Percentiles rank a stretch among this genome's conserved stretches.
Evolutionary conservation across 257 asterid genomes (phyloP).

Genomic region (Ballota nigra): DNA sequence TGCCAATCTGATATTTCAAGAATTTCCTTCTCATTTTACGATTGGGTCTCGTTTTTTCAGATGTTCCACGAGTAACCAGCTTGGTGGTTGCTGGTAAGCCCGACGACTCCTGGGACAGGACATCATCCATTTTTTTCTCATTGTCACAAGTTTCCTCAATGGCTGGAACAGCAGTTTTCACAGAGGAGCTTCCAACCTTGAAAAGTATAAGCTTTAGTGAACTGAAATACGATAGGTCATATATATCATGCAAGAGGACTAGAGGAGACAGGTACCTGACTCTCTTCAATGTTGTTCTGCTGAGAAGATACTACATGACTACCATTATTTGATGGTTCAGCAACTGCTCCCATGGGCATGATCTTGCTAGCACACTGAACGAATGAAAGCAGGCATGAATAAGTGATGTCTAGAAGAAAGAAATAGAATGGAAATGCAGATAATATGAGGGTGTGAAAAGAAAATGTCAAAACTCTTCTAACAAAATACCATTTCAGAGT

Average conservation of each 20-base stretch:
- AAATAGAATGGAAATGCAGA: neutral
- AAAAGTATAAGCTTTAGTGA: slow-evolving; percentile 13
- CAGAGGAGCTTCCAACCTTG: slow-evolving; percentile 43
- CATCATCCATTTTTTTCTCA: slow-evolving; percentile 16
- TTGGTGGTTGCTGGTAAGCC: slow-evolving; percentile 15
- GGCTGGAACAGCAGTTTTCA: slow-evolving; percentile 20
- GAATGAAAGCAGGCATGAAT: slow-evolving; percentile 12
- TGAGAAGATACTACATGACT: neutral
- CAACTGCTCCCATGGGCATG: slow-evolving; percentile 5
- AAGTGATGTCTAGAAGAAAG: neutral
- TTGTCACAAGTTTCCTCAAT: slow-evolving; percentile 23
- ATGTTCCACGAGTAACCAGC: slow-evolving; percentile 14
- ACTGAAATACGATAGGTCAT: neutral
- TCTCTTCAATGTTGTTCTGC: slow-evolving; percentile 9
- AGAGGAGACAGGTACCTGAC: slow-evolving; percentile 32
- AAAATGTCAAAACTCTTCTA: neutral
- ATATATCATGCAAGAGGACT: slow-evolving; percentile 14
- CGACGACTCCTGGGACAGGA: slow-evolving; percentile 5
- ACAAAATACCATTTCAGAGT: slow-evolving; percentile 43
- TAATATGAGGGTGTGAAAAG: neutral
- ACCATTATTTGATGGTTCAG: slow-evolving; percentile 21
- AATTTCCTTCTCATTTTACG: slow-evolving; percentile 42
- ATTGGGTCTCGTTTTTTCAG: slow-evolving; percentile 20
- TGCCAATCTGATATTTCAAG: slow-evolving; percentile 35
- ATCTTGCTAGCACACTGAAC: slow-evolving; percentile 28